Evolutionary conservation across 345 rosid species (phyloP).

Genomic region (Noccaea caerulescens): DNA sequence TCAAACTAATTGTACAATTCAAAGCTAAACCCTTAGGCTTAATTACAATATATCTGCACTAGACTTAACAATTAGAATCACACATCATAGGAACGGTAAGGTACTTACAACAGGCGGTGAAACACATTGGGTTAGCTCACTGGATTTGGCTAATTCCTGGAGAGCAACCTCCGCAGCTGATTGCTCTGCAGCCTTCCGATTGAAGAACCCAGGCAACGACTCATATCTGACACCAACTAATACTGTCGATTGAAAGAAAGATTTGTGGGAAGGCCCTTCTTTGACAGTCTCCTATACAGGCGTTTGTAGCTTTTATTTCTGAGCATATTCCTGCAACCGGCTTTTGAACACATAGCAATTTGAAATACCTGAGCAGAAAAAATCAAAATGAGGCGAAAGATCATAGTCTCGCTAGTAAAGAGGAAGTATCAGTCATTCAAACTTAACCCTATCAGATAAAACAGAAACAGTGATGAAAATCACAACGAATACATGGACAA

Average conservation of each 20-base stretch:
- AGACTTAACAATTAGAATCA: slow-evolving; percentile 5
- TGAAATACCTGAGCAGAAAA: slow-evolving; percentile 61
- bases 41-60: not conserved
- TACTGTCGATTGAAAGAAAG: slow-evolving; percentile 72
- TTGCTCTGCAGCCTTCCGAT: slow-evolving; percentile 96
- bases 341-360: slow-evolving; percentile 87
- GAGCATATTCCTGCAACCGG: slow-evolving; percentile 82
- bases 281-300: slow-evolving; percentile 79
- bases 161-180: slow-evolving; percentile 97
- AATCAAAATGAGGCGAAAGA: slow-evolving; percentile 19
- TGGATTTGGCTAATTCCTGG: slow-evolving; percentile 62
- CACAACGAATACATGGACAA: too few species aligned
- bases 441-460: not conserved
- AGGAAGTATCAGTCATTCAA: not conserved
- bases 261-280: slow-evolving; percentile 93
- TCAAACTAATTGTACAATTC: not conserved
- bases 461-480: slow-evolving; percentile 4
- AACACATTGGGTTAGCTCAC: slow-evolving; percentile 55
- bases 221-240: slow-evolving; percentile 65
- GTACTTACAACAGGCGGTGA: slow-evolving; percentile 81
- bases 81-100: not conserved
- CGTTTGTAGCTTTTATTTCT: slow-evolving; percentile 67
- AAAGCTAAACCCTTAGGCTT: slow-evolving; percentile 4
- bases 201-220: slow-evolving; percentile 82
- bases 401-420: not conserved